phyloP scores from a whole-genome alignment of 2,329 filamentous ascomycete genomes.

The Penicillium sp. region DNA sequence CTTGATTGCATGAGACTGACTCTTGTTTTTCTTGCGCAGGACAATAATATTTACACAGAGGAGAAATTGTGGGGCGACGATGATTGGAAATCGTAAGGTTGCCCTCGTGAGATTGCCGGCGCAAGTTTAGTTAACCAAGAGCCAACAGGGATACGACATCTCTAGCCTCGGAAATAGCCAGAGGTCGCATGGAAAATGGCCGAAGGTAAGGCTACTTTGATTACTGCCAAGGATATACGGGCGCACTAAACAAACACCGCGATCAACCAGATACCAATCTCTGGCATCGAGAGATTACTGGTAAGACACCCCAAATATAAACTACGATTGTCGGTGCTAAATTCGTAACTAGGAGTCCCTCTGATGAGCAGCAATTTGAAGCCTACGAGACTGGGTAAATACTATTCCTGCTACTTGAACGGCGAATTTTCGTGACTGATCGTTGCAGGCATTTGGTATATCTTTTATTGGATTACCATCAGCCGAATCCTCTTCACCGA shows the following conservation, averaged over 20 bases:
- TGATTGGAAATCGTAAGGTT: not conserved
- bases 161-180: not conserved
- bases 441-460: slow-evolving; percentile 3
- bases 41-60: not conserved
- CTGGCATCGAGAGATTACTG: not conserved
- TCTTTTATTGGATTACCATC: slow-evolving; percentile 2
- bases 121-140: not conserved
- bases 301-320: not conserved
- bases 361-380: slow-evolving; percentile 10
- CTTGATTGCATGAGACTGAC: not conserved
- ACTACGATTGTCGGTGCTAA: no score
- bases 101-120: not conserved
- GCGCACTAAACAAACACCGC: not conserved
- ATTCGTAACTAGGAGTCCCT: not conserved
- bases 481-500: not conserved
- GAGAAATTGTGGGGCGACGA: not conserved
- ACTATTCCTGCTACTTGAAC: not conserved
- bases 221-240: not conserved
- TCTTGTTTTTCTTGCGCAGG: not conserved
- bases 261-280: not conserved
- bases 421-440: not conserved
- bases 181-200: not conserved
- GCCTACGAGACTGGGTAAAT: slow-evolving; percentile 3
- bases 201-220: not conserved
- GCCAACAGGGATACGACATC: not conserved